Evolutionary conservation across 768 basidiomycete genomes (phyloP), one percentile per base, ranked within the genome.

Genomic region (Lepiota venenata): DNA sequence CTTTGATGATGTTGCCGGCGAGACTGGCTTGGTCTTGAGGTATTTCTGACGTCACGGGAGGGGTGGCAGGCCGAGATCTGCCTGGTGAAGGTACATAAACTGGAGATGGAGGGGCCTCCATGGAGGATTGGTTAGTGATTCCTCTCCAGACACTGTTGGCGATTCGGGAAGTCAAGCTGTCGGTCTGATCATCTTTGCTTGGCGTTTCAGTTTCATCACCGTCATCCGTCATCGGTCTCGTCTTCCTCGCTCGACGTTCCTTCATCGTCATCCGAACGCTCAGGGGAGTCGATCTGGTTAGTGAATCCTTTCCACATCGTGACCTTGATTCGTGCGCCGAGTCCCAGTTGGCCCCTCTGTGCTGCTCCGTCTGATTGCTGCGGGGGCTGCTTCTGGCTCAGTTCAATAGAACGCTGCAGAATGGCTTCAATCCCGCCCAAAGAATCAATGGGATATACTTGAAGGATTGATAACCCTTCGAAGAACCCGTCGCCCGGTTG

Each of bases 141-240:
- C 88, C 88, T 63, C 79, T 77, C 88, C 87, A 90, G 18, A 89
- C 77, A n/a, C 79, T 81, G 53, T 70, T 80, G 8, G 85, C 81
- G 12, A 55, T 55, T 16, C 53, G 53, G n/a, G 53, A 58, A 12
- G 55, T 56, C 47, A 58, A 21, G 39, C 45, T 48, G 29, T 50
- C 52, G 20, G 62, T 45, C 16, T 57, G 56, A 36, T 18, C 25
- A 41, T 20, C 20, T 12, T 47, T 59, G 49, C 64, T 47, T 20
- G 66, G 68, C 0, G 69, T 74, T 63, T 80, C 77, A 4, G 78
- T 79, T 49, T 77, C 73, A 51, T 76, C 73, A 15, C 76, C 73
- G 6, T 77, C 75, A 16, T 73, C 76, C 73, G 6, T 77, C 75
- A 16, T 73, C 75, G 12, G 62, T 56, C 5, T 65, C 62, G 6